A percentile compares a stretch with the other conserved stretches of the same genome.
Evolutionary conservation across 2,329 filamentous ascomycete species (phyloP).

Genomic region (Calonectria pseudoreteaudii): DNA sequence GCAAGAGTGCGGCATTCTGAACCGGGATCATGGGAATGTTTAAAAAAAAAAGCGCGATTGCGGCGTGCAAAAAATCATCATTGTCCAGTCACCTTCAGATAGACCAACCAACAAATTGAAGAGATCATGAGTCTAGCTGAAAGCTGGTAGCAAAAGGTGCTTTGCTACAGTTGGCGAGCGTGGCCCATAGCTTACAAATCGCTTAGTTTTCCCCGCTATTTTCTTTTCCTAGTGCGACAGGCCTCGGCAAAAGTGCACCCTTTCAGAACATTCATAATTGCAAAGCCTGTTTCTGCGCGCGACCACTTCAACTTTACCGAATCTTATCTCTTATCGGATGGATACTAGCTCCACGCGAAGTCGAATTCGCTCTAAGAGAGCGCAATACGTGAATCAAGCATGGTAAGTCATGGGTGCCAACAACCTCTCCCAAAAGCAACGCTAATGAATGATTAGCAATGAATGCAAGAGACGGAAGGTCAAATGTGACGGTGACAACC

Average conservation of each 20-base stretch:
- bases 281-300: not conserved
- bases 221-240: not conserved
- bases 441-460: not conserved
- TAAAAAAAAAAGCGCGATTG: not conserved
- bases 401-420: not conserved
- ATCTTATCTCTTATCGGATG: not conserved
- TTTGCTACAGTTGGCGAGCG: no score
- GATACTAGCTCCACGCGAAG: not conserved
- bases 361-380: conserved; percentile 4
- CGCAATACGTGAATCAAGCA: conserved; percentile 13
- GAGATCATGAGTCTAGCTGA: not conserved
- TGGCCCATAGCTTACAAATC: not conserved
- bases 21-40: not conserved
- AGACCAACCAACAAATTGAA: not conserved
- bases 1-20: not conserved
- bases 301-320: not conserved
- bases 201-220: not conserved
- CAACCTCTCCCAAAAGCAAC: no score
- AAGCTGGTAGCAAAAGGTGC: no score
- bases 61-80: not conserved
- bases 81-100: not conserved
- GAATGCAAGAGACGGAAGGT: conserved; percentile 14
- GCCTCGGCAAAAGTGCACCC: not conserved
- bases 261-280: not conserved
- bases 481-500: conserved; percentile 13